These are phyloP conservation scores for Mortierella sp. DNA, from an alignment of 371 early-diverging fungal species.

Conservation along the genomic window DNA sequence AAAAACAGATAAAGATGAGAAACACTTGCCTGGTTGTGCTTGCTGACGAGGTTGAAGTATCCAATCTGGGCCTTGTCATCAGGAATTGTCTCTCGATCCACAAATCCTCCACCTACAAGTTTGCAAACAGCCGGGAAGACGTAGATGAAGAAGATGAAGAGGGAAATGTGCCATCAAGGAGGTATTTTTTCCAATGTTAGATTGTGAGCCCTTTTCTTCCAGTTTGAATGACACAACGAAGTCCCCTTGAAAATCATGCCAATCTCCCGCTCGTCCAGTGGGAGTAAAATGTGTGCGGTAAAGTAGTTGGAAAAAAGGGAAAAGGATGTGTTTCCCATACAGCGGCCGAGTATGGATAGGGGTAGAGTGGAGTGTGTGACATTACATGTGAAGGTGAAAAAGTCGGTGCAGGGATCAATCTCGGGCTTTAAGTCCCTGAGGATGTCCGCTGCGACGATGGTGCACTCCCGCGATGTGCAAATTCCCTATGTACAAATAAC, in stretches of 20 bases:
- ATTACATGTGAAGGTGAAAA: constrained; percentile 71
- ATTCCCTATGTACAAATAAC: constrained; percentile 35
- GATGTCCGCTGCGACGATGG: constrained; percentile 72
- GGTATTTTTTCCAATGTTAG: background rate
- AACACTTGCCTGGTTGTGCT: constrained; percentile 49
- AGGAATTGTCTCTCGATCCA: constrained; percentile 56
- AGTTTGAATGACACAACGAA: background rate
- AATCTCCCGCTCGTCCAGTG: background rate
- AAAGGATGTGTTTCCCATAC: constrained; percentile 23
- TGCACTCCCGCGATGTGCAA: constrained; percentile 69
- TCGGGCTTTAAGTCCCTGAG: constrained; percentile 63
- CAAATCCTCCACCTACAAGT: constrained; percentile 55
- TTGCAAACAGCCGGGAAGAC: background rate
- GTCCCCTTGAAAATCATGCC: constrained; percentile 11
- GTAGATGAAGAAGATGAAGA: background rate
- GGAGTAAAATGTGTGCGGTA: background rate
- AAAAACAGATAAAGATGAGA: constrained; percentile 8
- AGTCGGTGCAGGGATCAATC: constrained; percentile 70
- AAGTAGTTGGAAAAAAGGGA: background rate
- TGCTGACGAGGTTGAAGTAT: constrained; percentile 46
- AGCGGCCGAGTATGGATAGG: no score
- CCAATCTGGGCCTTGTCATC: constrained; percentile 57
- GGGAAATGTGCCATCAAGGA: background rate
- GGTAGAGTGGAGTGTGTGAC: background rate
- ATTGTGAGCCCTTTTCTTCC: background rate